Base-by-base conservation (phyloP, 1,139 yeast genomes). In the Suhomyces terraborum region DNA sequence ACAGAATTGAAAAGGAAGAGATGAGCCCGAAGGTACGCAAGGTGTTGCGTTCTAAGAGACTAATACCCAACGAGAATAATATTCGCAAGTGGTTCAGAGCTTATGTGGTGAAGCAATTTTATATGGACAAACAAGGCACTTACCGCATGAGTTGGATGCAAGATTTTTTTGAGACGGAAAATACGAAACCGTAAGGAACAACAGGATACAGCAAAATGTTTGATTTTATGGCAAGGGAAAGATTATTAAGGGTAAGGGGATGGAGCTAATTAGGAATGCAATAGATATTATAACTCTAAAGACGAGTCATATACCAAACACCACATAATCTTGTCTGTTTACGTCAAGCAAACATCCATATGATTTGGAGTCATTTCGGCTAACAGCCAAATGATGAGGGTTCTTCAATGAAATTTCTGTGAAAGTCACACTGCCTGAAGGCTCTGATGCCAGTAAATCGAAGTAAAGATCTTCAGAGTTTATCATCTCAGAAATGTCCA, bases 271-370 rank as follows among this genome's bases (percentile, higher is more conserved):
- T n/a, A n/a, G n/a, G n/a, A n/a, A n/a, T n/a, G n/a, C n/a, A n/a
- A n/a, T n/a, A n/a, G n/a, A n/a, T n/a, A n/a, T n/a, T n/a, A n/a
- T n/a, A n/a, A n/a, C n/a, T n/a, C n/a, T n/a, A n/a, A n/a, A n/a
- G n/a, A n/a, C n/a, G n/a, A 26, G 13, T 19, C 18, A 46, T 26
- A 44, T 12, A 16, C 42, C 38, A 35, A 74, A 59, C 4, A 75
- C 60, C 8, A 61, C 44, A 52, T 75, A 77, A 33, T 64, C 63
- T 41, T 67, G 67, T 37, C 62, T 59, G 28, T 66, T 62, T 2
- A 56, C 45, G 40, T 74, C 78, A 19, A 77, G 50, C 20, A 77
- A 45, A 48, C 78, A 75, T 1, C 72, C 77, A 34, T 61, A 55
- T 2, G 55, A 48, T 33, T 64, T 52, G 2, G 43, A 29, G 28